Conservation (phyloP, 352 stramenopile genomes). For the Globisporangium paroecandrum region DNA sequence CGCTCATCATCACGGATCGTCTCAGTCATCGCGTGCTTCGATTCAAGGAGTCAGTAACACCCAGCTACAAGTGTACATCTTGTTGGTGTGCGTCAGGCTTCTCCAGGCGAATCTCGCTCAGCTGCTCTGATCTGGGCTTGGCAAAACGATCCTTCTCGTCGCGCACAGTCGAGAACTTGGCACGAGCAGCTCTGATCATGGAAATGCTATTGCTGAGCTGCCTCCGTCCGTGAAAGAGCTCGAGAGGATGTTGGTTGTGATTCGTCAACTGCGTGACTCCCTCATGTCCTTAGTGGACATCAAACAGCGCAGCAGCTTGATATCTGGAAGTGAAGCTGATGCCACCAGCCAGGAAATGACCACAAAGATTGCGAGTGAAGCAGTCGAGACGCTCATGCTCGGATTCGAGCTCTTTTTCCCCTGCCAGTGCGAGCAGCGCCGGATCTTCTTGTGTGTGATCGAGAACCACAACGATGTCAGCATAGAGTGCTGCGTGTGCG, state of each 20-base stretch:
- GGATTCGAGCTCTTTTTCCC: slow-evolving; percentile 89
- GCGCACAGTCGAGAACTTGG: not conserved
- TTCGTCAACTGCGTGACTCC: slow-evolving; percentile 23
- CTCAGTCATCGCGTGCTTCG: slow-evolving; percentile 3
- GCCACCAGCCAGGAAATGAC: slow-evolving; percentile 17
- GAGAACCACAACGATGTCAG: not conserved
- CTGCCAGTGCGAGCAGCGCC: slow-evolving; percentile 57
- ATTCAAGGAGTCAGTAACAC: not conserved
- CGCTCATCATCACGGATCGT: not conserved
- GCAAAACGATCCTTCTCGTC: slow-evolving; percentile 30
- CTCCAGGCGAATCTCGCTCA: slow-evolving; percentile 76
- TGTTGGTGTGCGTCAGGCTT: slow-evolving; percentile 64
- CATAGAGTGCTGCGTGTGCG: not conserved
- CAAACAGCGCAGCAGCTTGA: slow-evolving; percentile 13
- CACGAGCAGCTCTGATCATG: not conserved
- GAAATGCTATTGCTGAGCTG: not conserved
- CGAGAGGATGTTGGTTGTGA: not conserved
- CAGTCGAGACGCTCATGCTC: slow-evolving; percentile 62
- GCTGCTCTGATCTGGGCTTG: slow-evolving; percentile 55
- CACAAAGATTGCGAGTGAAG: slow-evolving; percentile 34
- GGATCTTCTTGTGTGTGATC: slow-evolving; percentile 53
- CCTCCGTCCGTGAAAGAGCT: slow-evolving; percentile 2
- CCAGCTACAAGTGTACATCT: slow-evolving; percentile 56
- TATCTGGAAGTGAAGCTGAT: slow-evolving; percentile 8
- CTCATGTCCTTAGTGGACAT: slow-evolving; percentile 35